phyloP scores from a whole-genome alignment of 164 flowering plant genomes.

The Aristolochia contorta region DNA sequence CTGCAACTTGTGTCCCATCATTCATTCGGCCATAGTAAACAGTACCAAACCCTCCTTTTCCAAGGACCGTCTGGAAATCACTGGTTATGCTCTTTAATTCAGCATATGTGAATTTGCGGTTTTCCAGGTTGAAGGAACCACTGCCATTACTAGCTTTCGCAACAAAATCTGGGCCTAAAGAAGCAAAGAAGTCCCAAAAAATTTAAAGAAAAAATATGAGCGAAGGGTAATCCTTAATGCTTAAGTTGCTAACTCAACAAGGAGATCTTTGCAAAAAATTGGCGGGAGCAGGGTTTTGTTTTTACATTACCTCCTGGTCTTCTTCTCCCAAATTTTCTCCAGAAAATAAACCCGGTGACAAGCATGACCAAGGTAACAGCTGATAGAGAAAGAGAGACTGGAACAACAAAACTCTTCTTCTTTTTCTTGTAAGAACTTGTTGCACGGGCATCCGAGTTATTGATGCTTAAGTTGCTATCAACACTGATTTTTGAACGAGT shows the following conservation, averaged over 20 bases:
- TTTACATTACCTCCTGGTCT: background rate
- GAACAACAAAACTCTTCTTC: background rate
- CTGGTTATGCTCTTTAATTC: conserved; percentile 30
- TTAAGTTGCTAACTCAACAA: too few relatives aligned
- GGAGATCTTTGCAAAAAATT: too few relatives aligned
- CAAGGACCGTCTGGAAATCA: conserved; percentile 27
- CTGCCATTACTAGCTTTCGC: background rate
- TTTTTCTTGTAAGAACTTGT: background rate
- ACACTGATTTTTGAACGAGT: background rate
- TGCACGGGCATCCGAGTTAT: background rate
- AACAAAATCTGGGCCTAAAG: background rate
- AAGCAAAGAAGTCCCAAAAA: background rate
- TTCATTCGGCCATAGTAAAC: conserved; percentile 32
- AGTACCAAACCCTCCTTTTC: conserved; percentile 43
- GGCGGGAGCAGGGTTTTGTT: too few relatives aligned
- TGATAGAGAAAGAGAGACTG: background rate
- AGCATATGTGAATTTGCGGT: conserved; percentile 19
- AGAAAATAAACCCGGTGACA: background rate
- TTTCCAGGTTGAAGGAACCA: background rate
- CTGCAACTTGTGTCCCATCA: conserved; percentile 32
- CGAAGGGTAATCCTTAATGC: too few relatives aligned
- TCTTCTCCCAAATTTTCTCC: background rate
- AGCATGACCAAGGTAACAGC: background rate
- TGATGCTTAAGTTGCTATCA: background rate
- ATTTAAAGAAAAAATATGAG: too few relatives aligned